Base-by-base conservation (phyloP, 306 rosid genomes). In the Begonia fuchsioides region DNA sequence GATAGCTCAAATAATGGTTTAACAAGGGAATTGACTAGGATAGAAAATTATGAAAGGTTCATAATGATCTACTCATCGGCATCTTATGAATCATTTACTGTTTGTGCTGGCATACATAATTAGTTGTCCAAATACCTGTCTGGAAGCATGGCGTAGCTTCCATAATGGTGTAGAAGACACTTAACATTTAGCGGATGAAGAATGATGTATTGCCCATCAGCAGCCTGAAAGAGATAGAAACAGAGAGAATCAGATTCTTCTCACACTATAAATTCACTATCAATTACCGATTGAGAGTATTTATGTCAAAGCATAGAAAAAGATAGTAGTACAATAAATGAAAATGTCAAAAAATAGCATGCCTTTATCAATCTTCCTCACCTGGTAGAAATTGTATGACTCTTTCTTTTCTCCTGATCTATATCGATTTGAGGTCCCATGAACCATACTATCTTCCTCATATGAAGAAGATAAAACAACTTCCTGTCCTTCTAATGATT, bases 131-230 rank as follows among this genome's bases (percentile, higher is more conserved):
- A 77, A 63, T 56, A 90, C 97, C 97, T 84, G 70, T 64, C 69
- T 3, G 97, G 97, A 57, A 90, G 87, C 68, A 68, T 70, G 64
- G 77, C 82, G 57, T 79, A 82, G 57, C 82, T 67, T 65, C 87
- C 94, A 65, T 68, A 79, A 66, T 84, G 82, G 46, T 79, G 82
- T 59, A 90, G 74, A 59, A 90, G 83, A 67, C 95, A 84, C 72
- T 81, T 90, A 80, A 80, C 71, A 70, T 81, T 79, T 68, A 90
- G 60, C 10, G 97, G 81, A 81, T 90, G 95, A 66, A 90, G 87
- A 76, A 90, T 90, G 69, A 90, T 60, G 70, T 74, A 92, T 72
- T 90, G 97, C 62, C 97, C 97, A 79, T 90, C 97, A 20, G 77
- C 68, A 15, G 92, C 97, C 97, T 90, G 78, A 66, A 65, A 81